Conservation (phyloP, 2,329 filamentous ascomycete species). For the Cylindrodendrum hubeiense region DNA sequence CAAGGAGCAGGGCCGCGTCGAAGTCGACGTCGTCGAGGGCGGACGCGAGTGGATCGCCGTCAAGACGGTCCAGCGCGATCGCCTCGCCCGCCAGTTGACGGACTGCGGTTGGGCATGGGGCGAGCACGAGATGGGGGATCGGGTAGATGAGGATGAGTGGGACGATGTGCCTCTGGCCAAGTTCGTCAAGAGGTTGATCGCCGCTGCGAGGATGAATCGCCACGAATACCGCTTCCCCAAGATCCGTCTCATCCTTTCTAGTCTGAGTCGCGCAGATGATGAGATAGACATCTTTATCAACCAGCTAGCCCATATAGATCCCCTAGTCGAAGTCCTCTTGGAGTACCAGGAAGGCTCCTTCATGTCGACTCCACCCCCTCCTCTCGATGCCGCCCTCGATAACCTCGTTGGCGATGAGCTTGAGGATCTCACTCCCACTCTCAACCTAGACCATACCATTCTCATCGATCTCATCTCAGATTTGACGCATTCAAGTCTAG, state of each 20-base stretch:
- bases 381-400: constrained; percentile 43
- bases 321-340: constrained; percentile 48
- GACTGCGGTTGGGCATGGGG: constrained; percentile 58
- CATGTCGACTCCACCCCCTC: constrained; percentile 38
- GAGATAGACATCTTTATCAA: constrained; percentile 49
- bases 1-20: constrained; percentile 50
- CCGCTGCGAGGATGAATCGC: constrained; percentile 52
- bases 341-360: constrained; percentile 47
- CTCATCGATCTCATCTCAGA: constrained; percentile 57
- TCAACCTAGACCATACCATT: constrained; percentile 58
- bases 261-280: constrained; percentile 44
- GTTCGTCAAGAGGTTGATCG: constrained; percentile 49
- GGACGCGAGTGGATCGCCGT: constrained; percentile 51
- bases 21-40: constrained; percentile 52
- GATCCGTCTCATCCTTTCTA: constrained; percentile 52
- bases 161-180: constrained; percentile 50
- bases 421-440: constrained; percentile 48
- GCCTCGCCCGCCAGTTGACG: constrained; percentile 55
- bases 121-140: constrained; percentile 47
- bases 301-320: constrained; percentile 46
- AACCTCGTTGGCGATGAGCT: constrained; percentile 49
- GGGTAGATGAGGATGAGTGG: constrained; percentile 50
- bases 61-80: constrained; percentile 46
- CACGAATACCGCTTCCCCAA: constrained; percentile 53
- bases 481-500: constrained; percentile 51